These are phyloP conservation scores for Rhodocollybia butyracea DNA, from an alignment of 768 basidiomycete genomes.

Conservation along the genomic window DNA sequence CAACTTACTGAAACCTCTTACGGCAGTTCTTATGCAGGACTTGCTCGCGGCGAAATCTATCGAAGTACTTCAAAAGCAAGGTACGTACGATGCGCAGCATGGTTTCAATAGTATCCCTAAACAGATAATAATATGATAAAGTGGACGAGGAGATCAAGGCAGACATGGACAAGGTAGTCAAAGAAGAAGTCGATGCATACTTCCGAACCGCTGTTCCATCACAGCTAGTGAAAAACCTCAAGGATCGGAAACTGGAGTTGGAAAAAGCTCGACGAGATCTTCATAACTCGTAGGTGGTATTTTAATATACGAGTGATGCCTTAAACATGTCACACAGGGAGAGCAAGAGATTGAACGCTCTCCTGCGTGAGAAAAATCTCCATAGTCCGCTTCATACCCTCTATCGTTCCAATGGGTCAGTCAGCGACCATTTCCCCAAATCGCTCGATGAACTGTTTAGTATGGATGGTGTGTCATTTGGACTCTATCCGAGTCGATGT, in stretches of 20 bases:
- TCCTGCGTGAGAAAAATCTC: constrained; percentile 37
- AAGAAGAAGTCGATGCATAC: constrained; percentile 45
- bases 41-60: constrained; percentile 41
- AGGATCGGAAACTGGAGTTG: constrained; percentile 39
- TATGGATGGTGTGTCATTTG: constrained; percentile 46
- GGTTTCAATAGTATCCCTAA: not conserved
- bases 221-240: constrained; percentile 46
- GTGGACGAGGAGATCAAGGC: constrained; percentile 46
- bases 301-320: not conserved
- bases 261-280: constrained; percentile 43
- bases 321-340: constrained; percentile 35
- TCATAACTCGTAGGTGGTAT: constrained; percentile 50
- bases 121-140: constrained; percentile 16
- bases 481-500: too few relatives aligned
- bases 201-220: constrained; percentile 45
- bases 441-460: constrained; percentile 48
- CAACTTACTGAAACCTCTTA: not conserved
- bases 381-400: constrained; percentile 44
- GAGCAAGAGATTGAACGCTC: constrained; percentile 51
- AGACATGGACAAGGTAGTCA: constrained; percentile 48
- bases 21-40: constrained; percentile 44
- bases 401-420: constrained; percentile 41
- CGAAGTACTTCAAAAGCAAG: constrained; percentile 40
- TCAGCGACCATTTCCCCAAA: constrained; percentile 49
- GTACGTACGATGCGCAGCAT: constrained; percentile 26